phyloP scores from a whole-genome alignment of 2,329 filamentous ascomycete genomes.

The Cucurbitaria berberidis region DNA sequence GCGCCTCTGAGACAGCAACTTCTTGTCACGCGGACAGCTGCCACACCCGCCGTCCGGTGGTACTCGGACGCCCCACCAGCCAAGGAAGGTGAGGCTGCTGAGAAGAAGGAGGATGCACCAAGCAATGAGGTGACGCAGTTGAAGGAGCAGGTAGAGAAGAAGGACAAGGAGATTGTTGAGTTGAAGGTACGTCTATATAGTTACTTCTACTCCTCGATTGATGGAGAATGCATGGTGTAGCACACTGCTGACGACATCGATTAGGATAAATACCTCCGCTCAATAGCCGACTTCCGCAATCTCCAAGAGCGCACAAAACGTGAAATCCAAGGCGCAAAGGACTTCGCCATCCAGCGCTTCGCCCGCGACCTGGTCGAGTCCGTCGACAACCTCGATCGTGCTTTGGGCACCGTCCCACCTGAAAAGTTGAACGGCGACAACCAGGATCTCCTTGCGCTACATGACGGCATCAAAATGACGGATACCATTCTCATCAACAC shows the following conservation, averaged over 20 bases:
- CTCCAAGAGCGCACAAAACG: constrained; percentile 93
- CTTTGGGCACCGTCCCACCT: constrained; percentile 76
- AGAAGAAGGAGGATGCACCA: constrained; percentile 54
- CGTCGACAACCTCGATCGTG: constrained; percentile 96
- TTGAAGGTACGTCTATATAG: constrained; percentile 71
- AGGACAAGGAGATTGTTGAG: constrained; percentile 75
- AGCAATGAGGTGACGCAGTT: constrained; percentile 43
- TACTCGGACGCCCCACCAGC: constrained; percentile 56
- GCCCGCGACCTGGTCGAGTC: constrained; percentile 93
- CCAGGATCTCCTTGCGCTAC: constrained; percentile 78
- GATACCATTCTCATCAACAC: constrained; percentile 86
- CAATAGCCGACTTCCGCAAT: constrained; percentile 96
- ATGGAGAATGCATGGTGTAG: background rate
- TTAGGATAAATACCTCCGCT: constrained; percentile 93
- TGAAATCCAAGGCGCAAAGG: constrained; percentile 83
- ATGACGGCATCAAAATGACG: constrained; percentile 94
- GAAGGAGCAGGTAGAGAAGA: constrained; percentile 72
- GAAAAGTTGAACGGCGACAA: constrained; percentile 72
- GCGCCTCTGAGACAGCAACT: constrained; percentile 42
- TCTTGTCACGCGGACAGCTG: constrained; percentile 39
- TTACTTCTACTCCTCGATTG: background rate
- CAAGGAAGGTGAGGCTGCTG: constrained; percentile 49
- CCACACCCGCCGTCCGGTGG: constrained; percentile 48
- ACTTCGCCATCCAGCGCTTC: constrained; percentile 94
- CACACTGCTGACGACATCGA: background rate